Conservation (phyloP, 305 asterid genomes). For the Striga hermonthica region DNA sequence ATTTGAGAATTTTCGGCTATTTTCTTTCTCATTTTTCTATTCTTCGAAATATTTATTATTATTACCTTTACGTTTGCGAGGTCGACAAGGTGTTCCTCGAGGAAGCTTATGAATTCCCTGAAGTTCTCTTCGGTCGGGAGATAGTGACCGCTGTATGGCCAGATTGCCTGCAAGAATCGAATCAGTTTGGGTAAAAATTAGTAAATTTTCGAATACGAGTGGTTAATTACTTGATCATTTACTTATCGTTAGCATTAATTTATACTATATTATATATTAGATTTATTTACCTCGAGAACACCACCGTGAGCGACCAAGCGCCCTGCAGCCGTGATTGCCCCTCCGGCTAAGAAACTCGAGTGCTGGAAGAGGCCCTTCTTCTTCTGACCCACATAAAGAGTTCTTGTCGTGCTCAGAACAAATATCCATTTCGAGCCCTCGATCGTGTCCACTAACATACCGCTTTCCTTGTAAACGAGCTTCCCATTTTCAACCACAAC, state of each 20-base stretch:
- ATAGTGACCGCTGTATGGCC: slow-evolving; percentile 84
- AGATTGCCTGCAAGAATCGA: slow-evolving; percentile 49
- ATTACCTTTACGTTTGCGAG: slow-evolving; percentile 60
- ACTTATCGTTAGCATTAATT: neutral
- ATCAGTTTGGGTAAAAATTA: neutral
- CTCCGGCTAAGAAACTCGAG: slow-evolving; percentile 70
- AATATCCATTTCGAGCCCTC: slow-evolving; percentile 69
- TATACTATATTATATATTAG: slow-evolving; percentile 25
- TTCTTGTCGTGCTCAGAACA: slow-evolving; percentile 60
- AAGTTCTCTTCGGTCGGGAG: slow-evolving; percentile 74
- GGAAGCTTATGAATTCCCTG: slow-evolving; percentile 59
- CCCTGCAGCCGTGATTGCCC: slow-evolving; percentile 70
- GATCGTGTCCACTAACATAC: slow-evolving; percentile 42
- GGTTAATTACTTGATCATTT: neutral
- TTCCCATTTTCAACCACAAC: slow-evolving; percentile 51
- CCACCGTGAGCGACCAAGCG: slow-evolving; percentile 60
- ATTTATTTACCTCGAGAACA: slow-evolving; percentile 51
- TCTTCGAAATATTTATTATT: neutral
- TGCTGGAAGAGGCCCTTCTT: slow-evolving; percentile 61
- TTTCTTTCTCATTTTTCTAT: neutral
- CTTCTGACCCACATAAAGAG: slow-evolving; percentile 57
- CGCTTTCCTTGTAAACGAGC: slow-evolving; percentile 53
- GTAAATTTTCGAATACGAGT: neutral
- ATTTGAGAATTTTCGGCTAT: too few species aligned
- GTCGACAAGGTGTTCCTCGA: slow-evolving; percentile 57